Percentiles rank a stretch among this genome's conserved stretches.
phyloP scores from a whole-genome alignment of 2,329 filamentous ascomycete species.

The Alternaria consortialis region DNA sequence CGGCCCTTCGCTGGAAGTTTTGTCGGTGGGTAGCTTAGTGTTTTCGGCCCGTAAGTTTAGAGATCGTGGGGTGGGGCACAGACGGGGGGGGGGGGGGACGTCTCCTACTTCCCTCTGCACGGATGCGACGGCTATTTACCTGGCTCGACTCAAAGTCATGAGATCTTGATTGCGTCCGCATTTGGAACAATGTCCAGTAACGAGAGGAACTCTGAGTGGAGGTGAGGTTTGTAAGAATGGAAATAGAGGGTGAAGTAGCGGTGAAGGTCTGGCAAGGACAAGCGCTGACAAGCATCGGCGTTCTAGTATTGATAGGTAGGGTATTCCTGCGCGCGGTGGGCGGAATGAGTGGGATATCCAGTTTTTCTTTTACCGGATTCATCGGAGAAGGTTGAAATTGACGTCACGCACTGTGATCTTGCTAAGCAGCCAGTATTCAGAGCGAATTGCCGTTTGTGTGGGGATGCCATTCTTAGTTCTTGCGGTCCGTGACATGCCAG shows the following conservation, averaged over 20 bases:
- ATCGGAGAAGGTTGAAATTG: conserved; percentile 17
- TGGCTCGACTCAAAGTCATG: conserved; percentile 11
- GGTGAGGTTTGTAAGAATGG: conserved; percentile 1
- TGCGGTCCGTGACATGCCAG: conserved; percentile 14
- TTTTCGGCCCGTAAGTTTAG: conserved; percentile 19
- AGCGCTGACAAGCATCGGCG: conserved; percentile 1
- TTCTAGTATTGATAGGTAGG: conserved; percentile 7
- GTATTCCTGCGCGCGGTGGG: not conserved
- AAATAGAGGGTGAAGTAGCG: conserved; percentile 13
- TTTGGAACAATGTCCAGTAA: not conserved
- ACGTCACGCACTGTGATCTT: conserved; percentile 39
- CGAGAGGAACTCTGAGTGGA: not conserved
- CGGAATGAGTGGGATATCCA: conserved; percentile 7
- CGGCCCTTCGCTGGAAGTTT: conserved; percentile 21
- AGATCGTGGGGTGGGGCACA: conserved; percentile 21
- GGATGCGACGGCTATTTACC: conserved; percentile 26
- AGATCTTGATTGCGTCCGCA: conserved; percentile 8
- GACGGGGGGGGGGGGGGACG: conserved; percentile 10
- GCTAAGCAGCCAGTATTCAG: conserved; percentile 8
- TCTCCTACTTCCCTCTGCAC: conserved; percentile 4
- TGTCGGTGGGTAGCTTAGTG: conserved; percentile 16
- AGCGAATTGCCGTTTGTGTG: conserved; percentile 29
- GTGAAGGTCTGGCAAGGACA: conserved; percentile 13
- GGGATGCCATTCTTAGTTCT: conserved; percentile 23
- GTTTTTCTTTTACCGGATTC: conserved; percentile 9